These are phyloP conservation scores for Coprinellus micaceus DNA, from an alignment of 768 basidiomycete species.

Conservation along the genomic window DNA sequence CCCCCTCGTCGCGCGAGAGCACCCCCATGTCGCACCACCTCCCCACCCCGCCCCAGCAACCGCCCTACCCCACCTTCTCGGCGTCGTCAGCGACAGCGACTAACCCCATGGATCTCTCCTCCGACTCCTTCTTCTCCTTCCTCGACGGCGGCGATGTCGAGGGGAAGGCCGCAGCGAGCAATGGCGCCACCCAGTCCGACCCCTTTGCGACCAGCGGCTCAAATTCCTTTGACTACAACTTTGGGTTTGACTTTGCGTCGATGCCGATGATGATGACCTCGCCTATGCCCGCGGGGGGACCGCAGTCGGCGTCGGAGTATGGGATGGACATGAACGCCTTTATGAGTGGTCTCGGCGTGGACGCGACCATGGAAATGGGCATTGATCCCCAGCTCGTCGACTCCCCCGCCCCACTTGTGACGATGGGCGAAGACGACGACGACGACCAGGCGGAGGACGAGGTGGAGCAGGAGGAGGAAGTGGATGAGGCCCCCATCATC, in stretches of 20 bases:
- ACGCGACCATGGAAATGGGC: conserved; percentile 19
- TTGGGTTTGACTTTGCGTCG: conserved; percentile 7
- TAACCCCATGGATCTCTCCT: conserved; percentile 28
- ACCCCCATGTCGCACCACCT: conserved; percentile 18
- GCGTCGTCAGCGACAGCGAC: neutral
- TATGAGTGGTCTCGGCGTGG: conserved; percentile 15
- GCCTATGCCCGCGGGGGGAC: conserved; percentile 9
- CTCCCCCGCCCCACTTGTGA: conserved; percentile 43
- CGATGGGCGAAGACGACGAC: conserved; percentile 36
- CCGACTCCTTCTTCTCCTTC: conserved; percentile 26
- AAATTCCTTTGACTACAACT: conserved; percentile 13
- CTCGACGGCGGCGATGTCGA: conserved; percentile 48
- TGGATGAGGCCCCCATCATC: conserved; percentile 6
- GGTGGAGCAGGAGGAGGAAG: conserved; percentile 19
- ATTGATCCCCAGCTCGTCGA: conserved; percentile 80
- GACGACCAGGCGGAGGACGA: no score
- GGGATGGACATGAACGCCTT: conserved; percentile 17
- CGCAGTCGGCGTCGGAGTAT: neutral
- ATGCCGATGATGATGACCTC: conserved; percentile 16
- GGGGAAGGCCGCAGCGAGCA: conserved; percentile 22
- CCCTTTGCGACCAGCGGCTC: neutral
- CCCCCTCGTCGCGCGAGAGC: conserved; percentile 38
- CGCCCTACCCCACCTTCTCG: conserved; percentile 33
- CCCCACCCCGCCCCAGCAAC: conserved; percentile 44
- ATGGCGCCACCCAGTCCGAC: conserved; percentile 19